phyloP scores from a whole-genome alignment of 129 eudicot species.

The Sambucus nigra region DNA sequence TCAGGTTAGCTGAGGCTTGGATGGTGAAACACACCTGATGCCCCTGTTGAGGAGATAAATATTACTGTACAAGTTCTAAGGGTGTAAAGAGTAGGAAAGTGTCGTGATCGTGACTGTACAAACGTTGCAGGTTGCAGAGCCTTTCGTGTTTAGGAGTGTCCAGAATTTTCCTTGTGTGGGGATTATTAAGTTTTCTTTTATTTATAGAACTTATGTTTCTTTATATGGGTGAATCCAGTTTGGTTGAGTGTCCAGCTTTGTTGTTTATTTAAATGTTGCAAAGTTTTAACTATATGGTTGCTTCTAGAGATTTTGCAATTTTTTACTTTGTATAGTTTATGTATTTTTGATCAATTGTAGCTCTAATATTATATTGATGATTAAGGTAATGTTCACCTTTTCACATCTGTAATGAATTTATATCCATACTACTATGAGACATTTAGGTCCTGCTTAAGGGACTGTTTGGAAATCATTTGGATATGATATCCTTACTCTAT shows the following conservation, averaged over 20 bases:
- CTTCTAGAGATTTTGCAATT: neutral
- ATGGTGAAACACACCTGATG: slow-evolving; percentile 49
- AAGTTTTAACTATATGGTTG: neutral
- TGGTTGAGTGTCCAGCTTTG: neutral
- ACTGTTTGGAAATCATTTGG: too few relatives aligned
- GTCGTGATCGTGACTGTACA: slow-evolving; percentile 52
- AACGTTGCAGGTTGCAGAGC: slow-evolving; percentile 49
- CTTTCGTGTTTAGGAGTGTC: slow-evolving; percentile 36
- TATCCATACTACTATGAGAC: too few relatives aligned
- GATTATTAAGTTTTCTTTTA: slow-evolving; percentile 23
- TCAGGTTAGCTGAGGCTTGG: slow-evolving; percentile 65
- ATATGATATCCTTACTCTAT: too few relatives aligned
- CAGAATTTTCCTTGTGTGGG: slow-evolving; percentile 42
- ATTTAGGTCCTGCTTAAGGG: too few relatives aligned
- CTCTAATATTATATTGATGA: too few relatives aligned
- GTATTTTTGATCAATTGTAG: too few relatives aligned
- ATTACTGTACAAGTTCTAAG: slow-evolving; percentile 32
- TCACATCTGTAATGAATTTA: too few relatives aligned
- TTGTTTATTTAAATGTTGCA: neutral
- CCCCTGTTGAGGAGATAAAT: slow-evolving; percentile 48
- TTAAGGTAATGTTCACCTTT: too few relatives aligned
- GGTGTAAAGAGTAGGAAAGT: slow-evolving; percentile 27
- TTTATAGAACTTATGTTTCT: slow-evolving; percentile 17
- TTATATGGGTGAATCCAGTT: neutral
- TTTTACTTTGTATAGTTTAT: too few relatives aligned